Conservation (phyloP, 2,329 filamentous ascomycete genomes). For the Aspergillus tamarii region DNA sequence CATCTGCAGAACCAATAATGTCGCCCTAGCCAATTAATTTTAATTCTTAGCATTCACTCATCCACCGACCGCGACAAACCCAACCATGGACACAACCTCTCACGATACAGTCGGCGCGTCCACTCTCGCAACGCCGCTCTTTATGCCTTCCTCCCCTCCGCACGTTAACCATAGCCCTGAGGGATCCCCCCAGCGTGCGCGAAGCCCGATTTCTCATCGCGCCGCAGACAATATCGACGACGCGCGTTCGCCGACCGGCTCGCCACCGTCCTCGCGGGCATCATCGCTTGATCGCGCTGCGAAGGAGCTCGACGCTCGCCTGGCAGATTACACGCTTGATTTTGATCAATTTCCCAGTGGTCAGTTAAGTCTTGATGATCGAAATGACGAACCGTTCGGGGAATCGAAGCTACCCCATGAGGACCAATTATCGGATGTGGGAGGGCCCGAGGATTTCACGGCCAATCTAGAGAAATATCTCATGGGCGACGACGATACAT, state of each 20-base stretch:
- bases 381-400: conserved; percentile 24
- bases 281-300: conserved; percentile 31
- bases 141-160: conserved; percentile 42
- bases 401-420: conserved; percentile 29
- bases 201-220: conserved; percentile 29
- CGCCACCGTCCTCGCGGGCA: conserved; percentile 21
- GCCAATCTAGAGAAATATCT: conserved; percentile 46
- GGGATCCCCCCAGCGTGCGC: conserved; percentile 25
- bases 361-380: conserved; percentile 24
- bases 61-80: conserved; percentile 9
- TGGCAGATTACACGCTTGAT: conserved; percentile 46
- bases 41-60: conserved; percentile 7
- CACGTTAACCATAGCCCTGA: conserved; percentile 4
- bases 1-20: neutral
- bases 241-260: conserved; percentile 16
- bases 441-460: conserved; percentile 48
- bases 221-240: conserved; percentile 12
- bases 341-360: conserved; percentile 41
- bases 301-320: conserved; percentile 42
- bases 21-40: neutral
- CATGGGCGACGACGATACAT: conserved; percentile 31
- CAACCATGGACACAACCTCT: conserved; percentile 43
- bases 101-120: conserved; percentile 48
- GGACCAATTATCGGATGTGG: conserved; percentile 42
- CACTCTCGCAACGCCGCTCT: conserved; percentile 40